Evolutionary conservation across 78 protist genomes (phyloP).

Genomic region (Salpingoeca rosetta): DNA sequence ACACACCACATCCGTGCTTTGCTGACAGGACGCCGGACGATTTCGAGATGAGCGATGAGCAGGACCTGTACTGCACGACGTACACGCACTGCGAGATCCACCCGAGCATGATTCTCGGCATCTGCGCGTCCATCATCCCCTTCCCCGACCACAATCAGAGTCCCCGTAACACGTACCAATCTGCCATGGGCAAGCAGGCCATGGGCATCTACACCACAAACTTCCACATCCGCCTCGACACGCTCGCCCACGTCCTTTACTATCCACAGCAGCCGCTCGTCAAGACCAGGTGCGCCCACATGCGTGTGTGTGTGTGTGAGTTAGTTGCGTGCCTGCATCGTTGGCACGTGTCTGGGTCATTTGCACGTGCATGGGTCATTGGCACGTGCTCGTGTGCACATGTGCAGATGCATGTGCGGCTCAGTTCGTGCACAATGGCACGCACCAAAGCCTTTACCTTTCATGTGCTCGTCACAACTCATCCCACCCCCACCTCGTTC

Average conservation of each 20-base stretch:
- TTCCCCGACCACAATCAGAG: slow-evolving; percentile 99
- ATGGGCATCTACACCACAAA: slow-evolving; percentile 92
- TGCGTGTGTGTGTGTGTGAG: no score
- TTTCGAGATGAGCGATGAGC: neutral
- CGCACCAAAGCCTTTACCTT: no score
- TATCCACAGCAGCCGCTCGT: slow-evolving; percentile 99
- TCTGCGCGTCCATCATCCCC: slow-evolving; percentile 97
- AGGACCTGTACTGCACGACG: slow-evolving; percentile 4
- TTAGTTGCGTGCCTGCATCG: no score
- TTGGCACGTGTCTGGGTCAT: no score
- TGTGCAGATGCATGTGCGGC: no score
- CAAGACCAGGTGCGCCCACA: slow-evolving; percentile 60
- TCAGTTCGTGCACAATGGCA: no score
- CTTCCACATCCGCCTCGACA: slow-evolving; percentile 95
- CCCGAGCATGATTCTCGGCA: slow-evolving; percentile 98
- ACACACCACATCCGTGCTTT: no score
- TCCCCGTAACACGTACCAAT: slow-evolving; percentile 99
- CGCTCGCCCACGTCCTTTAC: slow-evolving; percentile 91
- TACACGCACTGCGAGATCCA: slow-evolving; percentile 99
- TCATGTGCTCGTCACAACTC: neutral
- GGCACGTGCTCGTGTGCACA: no score
- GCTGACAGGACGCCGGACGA: slow-evolving; percentile 12
- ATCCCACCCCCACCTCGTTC: neutral
- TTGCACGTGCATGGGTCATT: no score
- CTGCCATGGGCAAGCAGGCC: slow-evolving; percentile 99